Evolutionary conservation across 441 rosid species (phyloP).

Genomic region (Adansonia rubrostipa): DNA sequence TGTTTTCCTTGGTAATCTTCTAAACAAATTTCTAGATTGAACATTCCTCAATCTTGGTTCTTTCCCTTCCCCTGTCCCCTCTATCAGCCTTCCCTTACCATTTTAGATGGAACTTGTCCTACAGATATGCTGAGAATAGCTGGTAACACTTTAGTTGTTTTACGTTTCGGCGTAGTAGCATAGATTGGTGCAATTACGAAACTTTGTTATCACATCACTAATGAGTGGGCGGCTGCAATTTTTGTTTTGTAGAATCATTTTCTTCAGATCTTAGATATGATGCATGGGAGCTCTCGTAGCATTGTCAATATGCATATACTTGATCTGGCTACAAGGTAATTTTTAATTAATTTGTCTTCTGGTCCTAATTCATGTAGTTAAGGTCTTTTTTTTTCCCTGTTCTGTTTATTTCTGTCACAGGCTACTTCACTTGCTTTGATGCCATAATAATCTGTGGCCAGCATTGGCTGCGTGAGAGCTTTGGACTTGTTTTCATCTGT

Average conservation of each 20-base stretch:
- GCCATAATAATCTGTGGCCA: background rate
- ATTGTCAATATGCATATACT: slow-evolving; percentile 70
- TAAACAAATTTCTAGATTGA: slow-evolving; percentile 16
- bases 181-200: background rate
- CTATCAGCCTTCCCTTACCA: background rate
- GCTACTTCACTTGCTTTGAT: background rate
- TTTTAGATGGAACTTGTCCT: background rate
- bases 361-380: slow-evolving; percentile 21
- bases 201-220: slow-evolving; percentile 5
- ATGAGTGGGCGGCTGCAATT: slow-evolving; percentile 24
- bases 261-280: slow-evolving; percentile 76
- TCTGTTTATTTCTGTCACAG: background rate
- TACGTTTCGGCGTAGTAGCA: background rate
- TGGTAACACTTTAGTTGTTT: background rate
- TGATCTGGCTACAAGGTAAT: slow-evolving; percentile 69
- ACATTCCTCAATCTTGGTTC: background rate
- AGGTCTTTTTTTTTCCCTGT: slow-evolving; percentile 14
- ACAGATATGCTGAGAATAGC: background rate
- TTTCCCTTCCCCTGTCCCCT: background rate
- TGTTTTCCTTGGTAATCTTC: slow-evolving; percentile 70
- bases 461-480: background rate
- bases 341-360: slow-evolving; percentile 24
- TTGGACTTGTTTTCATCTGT: background rate
- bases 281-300: slow-evolving; percentile 67
- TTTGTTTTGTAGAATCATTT: slow-evolving; percentile 64